A percentile compares a stretch with the other conserved stretches of the same genome.
phyloP scores from a whole-genome alignment of 495 filamentous ascomycete genomes.

The Xylaria palmicola region DNA sequence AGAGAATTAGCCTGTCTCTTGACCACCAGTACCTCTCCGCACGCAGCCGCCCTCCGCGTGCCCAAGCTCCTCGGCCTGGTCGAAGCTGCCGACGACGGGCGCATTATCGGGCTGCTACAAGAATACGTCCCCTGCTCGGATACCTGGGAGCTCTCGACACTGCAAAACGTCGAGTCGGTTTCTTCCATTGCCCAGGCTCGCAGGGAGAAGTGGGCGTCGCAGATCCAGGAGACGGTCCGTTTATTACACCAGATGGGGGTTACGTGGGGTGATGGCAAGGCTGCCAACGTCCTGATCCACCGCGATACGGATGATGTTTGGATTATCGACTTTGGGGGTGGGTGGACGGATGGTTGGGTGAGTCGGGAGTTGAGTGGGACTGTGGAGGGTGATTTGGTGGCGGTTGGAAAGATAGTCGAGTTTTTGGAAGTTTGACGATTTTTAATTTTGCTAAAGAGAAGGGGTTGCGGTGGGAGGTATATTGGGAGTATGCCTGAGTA shows the following conservation, averaged over 20 bases:
- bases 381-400: slow-evolving; percentile 42
- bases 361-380: slow-evolving; percentile 38
- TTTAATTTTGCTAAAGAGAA: neutral
- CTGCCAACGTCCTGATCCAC: slow-evolving; percentile 48
- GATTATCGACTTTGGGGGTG: slow-evolving; percentile 49
- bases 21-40: slow-evolving; percentile 6
- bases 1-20: slow-evolving; percentile 12
- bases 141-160: slow-evolving; percentile 12
- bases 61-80: slow-evolving; percentile 16
- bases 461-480: neutral
- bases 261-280: slow-evolving; percentile 50
- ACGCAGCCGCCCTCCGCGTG: slow-evolving; percentile 5
- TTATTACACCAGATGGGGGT: slow-evolving; percentile 36
- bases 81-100: neutral
- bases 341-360: slow-evolving; percentile 46
- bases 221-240: slow-evolving; percentile 17
- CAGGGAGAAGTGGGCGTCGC: slow-evolving; percentile 13
- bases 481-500: too few relatives aligned
- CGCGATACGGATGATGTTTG: slow-evolving; percentile 37
- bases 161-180: slow-evolving; percentile 7
- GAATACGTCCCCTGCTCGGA: slow-evolving; percentile 10
- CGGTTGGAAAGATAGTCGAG: slow-evolving; percentile 25
- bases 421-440: slow-evolving; percentile 40
- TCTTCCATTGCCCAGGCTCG: slow-evolving; percentile 13
- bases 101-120: slow-evolving; percentile 7